Base-by-base conservation (phyloP, 305 asterid genomes). In the Plantago coronopus region DNA sequence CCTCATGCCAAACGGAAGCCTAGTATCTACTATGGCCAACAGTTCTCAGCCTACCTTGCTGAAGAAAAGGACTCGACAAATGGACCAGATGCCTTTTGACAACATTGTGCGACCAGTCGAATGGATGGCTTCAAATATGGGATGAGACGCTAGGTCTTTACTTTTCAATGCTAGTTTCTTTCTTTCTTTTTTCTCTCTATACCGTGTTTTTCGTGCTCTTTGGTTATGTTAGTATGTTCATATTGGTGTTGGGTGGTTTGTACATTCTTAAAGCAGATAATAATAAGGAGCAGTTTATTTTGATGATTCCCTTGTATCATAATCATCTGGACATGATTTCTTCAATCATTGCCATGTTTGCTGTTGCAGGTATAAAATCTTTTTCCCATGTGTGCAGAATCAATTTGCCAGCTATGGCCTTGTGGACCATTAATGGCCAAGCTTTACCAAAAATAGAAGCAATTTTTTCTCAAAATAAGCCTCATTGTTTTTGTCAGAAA, bases 91-190 rank as follows among this genome's bases (percentile, higher is more conserved):
- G 64, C 83, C 79, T 61, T 63, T 74, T 3, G 89, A 78, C 61
- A 66, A 70, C 65, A 54, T 61, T 43, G 72, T 69, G 74, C 65
- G 79, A 59, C 78, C 85, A 17, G 85, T 78, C 63, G 94, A 83
- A 70, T 86, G 96, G 96, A 76, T 72, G 75, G 73, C 77, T 82
- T 54, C 87, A 17, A 86, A 81, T 65, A 79, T 81, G 34, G 79
- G 87, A 73, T 86, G 74, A 85, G 47, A 47, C 46, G 37, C 17
- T 3, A 19, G 19, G 11, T 44, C 3, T 21, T 51, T 23, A 11
- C n/a, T 18, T 45, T 68, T 63, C 63, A 61, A 44, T 37, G 8
- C 14, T 9, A 1, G 8, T 37, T 34, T 34, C 7, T 37, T 37
- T 2, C 42, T 14, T 37, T 25, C 34, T 27, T 27, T 27, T 27